Percentiles rank a stretch among this genome's conserved stretches.
These are phyloP conservation scores for Monosporozyma servazzii DNA, from an alignment of 805 yeast species.

Conservation along the genomic window DNA sequence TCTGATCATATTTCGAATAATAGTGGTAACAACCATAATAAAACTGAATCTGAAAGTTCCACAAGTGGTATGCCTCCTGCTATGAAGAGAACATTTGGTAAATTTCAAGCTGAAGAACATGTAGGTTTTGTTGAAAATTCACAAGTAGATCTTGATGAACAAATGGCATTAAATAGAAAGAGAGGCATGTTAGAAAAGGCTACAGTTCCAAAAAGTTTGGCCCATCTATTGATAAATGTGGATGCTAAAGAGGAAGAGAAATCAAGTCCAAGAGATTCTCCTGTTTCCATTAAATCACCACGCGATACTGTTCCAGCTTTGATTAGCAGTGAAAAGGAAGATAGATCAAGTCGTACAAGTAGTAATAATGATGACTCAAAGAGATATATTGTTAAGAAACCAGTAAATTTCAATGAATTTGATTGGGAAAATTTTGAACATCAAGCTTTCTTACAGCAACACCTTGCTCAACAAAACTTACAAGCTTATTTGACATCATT, in stretches of 20 bases:
- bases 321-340: background rate
- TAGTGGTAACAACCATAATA: background rate
- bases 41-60: background rate
- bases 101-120: constrained; percentile 25
- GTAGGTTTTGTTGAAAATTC: constrained; percentile 33
- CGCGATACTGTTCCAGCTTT: background rate
- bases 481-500: constrained; percentile 26
- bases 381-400: constrained; percentile 27
- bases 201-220: constrained; percentile 48
- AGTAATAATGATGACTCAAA: constrained; percentile 5
- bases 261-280: background rate
- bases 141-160: constrained; percentile 35
- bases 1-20: background rate
- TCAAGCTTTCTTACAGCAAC: constrained; percentile 29
- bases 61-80: constrained; percentile 51
- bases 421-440: constrained; percentile 30
- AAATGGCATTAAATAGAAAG: constrained; percentile 39
- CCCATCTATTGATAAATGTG: constrained; percentile 39
- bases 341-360: background rate
- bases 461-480: constrained; percentile 28
- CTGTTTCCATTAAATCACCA: background rate
- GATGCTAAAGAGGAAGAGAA: constrained; percentile 13
- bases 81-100: constrained; percentile 37
- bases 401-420: constrained; percentile 24
- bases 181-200: constrained; percentile 42